Evolutionary conservation across 257 asterid genomes (phyloP).

Genomic region (Solanum arcanum): DNA sequence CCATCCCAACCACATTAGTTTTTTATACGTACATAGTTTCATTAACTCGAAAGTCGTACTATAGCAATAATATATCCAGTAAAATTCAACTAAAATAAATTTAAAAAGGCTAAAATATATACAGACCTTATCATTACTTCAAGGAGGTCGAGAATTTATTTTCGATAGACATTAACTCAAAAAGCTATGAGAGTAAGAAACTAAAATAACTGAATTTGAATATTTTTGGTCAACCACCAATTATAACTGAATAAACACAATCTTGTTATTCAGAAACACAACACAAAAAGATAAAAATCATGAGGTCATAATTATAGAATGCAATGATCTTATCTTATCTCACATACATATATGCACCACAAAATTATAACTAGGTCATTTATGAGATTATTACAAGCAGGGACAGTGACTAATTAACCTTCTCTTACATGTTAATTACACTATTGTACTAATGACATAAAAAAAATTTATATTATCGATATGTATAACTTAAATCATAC

Average conservation of each 20-base stretch:
- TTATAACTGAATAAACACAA: neutral
- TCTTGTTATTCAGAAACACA: neutral
- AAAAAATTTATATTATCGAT: neutral
- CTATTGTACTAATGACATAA: neutral
- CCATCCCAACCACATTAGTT: neutral
- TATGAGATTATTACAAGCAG: neutral
- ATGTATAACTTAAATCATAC: neutral
- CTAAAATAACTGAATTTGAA: neutral
- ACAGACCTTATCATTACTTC: accelerated
- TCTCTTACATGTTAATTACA: neutral
- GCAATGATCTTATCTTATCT: neutral
- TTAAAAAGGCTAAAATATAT: accelerated
- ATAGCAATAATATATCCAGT: too few species aligned
- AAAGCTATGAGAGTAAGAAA: neutral
- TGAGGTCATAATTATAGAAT: neutral
- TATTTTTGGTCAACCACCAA: neutral
- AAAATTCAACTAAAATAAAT: too few species aligned
- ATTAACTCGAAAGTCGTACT: neutral
- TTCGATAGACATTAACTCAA: neutral
- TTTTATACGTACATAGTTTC: neutral
- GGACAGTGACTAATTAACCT: too few species aligned
- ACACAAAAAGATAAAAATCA: neutral
- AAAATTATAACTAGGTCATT: neutral
- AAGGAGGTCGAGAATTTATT: accelerated
- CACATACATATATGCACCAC: neutral